These are phyloP conservation scores for Monosporascus sp. DNA, from an alignment of 2,329 filamentous ascomycete genomes.

Conservation along the genomic window DNA sequence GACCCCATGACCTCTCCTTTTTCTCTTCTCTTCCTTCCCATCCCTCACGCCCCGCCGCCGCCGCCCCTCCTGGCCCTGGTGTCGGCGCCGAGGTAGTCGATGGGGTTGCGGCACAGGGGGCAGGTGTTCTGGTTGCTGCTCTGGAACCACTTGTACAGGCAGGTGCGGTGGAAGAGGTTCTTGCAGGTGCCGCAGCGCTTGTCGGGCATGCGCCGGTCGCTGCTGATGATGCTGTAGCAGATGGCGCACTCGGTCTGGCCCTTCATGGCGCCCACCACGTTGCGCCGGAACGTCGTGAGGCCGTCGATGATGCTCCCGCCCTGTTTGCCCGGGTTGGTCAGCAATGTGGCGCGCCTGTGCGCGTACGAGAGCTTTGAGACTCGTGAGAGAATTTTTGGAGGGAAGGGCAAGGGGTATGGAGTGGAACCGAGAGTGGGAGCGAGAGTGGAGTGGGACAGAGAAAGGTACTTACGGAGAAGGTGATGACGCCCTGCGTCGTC, in stretches of 20 bases:
- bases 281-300: conserved; percentile 75
- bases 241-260: conserved; percentile 95
- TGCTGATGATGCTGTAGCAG: conserved; percentile 90
- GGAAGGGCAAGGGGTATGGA: not conserved
- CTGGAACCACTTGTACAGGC: conserved; percentile 96
- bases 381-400: not conserved
- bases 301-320: conserved; percentile 87
- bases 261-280: conserved; percentile 82
- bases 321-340: conserved; percentile 22
- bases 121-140: conserved; percentile 88
- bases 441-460: not conserved
- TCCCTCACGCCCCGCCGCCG: conserved; percentile 1
- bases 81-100: conserved; percentile 49
- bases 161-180: conserved; percentile 85
- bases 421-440: not conserved
- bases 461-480: conserved; percentile 59
- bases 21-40: not conserved
- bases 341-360: no score
- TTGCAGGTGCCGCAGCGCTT: conserved; percentile 90
- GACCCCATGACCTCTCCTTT: not conserved
- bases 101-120: conserved; percentile 86
- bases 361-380: no score
- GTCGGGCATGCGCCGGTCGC: conserved; percentile 83
- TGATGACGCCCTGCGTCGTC: conserved; percentile 86
- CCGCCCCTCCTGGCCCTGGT: conserved; percentile 16